Evolutionary conservation across 768 basidiomycete species (phyloP).

Genomic region (Cubamyces sp.): DNA sequence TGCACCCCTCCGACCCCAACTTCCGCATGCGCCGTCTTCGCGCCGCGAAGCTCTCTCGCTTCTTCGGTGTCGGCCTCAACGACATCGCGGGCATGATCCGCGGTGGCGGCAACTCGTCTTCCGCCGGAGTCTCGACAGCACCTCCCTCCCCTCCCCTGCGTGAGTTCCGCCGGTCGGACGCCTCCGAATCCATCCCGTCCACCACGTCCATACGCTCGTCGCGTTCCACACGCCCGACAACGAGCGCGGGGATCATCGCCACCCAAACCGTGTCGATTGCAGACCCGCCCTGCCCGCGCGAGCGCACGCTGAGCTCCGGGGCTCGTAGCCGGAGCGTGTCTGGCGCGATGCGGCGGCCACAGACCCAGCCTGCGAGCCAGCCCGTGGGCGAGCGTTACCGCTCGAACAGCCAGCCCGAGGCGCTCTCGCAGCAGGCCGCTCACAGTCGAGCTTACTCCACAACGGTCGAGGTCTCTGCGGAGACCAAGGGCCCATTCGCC

Average conservation of each 20-base stretch:
- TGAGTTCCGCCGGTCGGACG: constrained; percentile 40
- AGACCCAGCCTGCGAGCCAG: constrained; percentile 1
- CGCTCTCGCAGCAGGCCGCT: background rate
- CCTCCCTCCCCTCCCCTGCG: constrained; percentile 7
- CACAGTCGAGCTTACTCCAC: constrained; percentile 20
- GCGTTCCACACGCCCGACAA: constrained; percentile 8
- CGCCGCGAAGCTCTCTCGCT: constrained; percentile 57
- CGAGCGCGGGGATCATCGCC: constrained; percentile 8
- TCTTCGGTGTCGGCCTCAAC: constrained; percentile 58
- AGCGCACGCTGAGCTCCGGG: constrained; percentile 13
- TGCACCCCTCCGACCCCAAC: constrained; percentile 16
- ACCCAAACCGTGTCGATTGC: background rate
- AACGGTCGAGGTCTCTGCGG: constrained; percentile 28
- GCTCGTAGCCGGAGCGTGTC: constrained; percentile 5
- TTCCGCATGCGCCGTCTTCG: constrained; percentile 46
- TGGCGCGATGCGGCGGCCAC: constrained; percentile 8
- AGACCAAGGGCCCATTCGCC: constrained; percentile 20
- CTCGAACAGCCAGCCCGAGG: constrained; percentile 19
- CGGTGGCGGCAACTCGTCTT: constrained; percentile 21
- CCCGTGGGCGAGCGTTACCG: constrained; percentile 5
- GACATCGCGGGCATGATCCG: constrained; percentile 42
- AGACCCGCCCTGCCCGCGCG: background rate
- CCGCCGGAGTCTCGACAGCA: background rate
- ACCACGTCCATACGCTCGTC: background rate
- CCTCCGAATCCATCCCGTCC: constrained; percentile 26